These are phyloP conservation scores for Colletotrichum cordylinicola DNA, from an alignment of 2,329 filamentous ascomycete species.

Conservation along the genomic window DNA sequence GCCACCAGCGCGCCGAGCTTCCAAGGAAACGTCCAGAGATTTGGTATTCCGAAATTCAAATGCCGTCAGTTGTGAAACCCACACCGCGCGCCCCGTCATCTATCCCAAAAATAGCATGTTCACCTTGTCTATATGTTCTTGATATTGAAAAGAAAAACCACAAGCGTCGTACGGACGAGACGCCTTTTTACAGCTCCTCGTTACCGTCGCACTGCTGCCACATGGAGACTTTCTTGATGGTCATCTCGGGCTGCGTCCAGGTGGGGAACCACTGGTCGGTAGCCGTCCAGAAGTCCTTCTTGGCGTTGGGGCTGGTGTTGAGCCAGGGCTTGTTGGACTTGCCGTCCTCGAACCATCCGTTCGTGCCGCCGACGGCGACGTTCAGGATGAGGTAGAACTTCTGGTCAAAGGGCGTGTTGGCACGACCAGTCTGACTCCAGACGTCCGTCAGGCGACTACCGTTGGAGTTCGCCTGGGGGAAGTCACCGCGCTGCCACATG, in stretches of 20 bases:
- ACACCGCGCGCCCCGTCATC: constrained; percentile 12
- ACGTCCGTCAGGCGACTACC: constrained; percentile 68
- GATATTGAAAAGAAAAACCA: neutral
- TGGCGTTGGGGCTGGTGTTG: constrained; percentile 69
- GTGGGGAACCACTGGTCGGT: constrained; percentile 71
- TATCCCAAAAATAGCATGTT: constrained; percentile 5
- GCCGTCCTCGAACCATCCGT: constrained; percentile 84
- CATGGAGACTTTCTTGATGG: constrained; percentile 74
- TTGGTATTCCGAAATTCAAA: constrained; percentile 15
- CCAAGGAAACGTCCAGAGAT: neutral
- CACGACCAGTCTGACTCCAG: constrained; percentile 66
- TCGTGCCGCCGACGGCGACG: constrained; percentile 77
- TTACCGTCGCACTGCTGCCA: constrained; percentile 71
- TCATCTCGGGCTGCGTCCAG: constrained; percentile 72
- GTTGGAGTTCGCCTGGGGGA: constrained; percentile 68
- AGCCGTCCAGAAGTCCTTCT: constrained; percentile 78
- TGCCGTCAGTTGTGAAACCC: constrained; percentile 6
- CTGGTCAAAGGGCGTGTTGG: constrained; percentile 77
- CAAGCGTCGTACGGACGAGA: neutral
- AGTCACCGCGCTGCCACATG: constrained; percentile 73
- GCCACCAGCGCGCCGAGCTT: neutral
- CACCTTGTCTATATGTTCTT: constrained; percentile 15
- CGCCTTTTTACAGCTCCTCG: constrained; percentile 49
- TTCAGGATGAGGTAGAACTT: constrained; percentile 79
- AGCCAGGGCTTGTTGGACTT: constrained; percentile 79